phyloP scores from a whole-genome alignment of 345 rosid species.

The Citrus glauca region DNA sequence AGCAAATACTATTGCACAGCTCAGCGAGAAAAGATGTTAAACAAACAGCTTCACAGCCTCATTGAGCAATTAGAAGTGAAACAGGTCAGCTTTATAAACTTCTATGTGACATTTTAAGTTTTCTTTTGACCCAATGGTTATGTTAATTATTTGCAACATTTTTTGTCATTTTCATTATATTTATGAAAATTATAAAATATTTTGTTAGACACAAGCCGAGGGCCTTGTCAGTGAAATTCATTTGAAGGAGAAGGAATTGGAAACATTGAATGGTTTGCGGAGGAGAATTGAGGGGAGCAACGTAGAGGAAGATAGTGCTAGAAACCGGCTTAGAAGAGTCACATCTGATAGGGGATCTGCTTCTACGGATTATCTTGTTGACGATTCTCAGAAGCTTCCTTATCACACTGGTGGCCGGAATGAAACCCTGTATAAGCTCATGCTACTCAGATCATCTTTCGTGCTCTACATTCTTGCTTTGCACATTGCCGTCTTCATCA shows the following conservation, averaged over 20 bases:
- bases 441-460: slow-evolving; percentile 81
- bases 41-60: slow-evolving; percentile 83
- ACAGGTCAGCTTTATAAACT: slow-evolving; percentile 49
- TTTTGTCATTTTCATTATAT: slow-evolving; percentile 1
- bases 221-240: slow-evolving; percentile 72
- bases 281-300: slow-evolving; percentile 52
- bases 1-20: slow-evolving; percentile 34
- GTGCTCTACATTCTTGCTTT: slow-evolving; percentile 76
- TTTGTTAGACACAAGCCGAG: slow-evolving; percentile 81
- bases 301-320: slow-evolving; percentile 49
- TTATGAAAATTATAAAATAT: background rate
- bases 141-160: background rate
- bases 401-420: slow-evolving; percentile 44
- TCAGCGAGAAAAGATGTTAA: slow-evolving; percentile 88
- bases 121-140: background rate
- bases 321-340: slow-evolving; percentile 72
- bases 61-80: slow-evolving; percentile 89
- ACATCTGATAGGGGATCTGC: slow-evolving; percentile 49
- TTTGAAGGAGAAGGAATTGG: slow-evolving; percentile 68
- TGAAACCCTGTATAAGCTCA: slow-evolving; percentile 60
- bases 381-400: slow-evolving; percentile 53
- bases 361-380: slow-evolving; percentile 43
- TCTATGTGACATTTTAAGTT: background rate
- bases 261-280: slow-evolving; percentile 62
- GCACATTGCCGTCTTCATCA: slow-evolving; percentile 79